Evolutionary conservation across 768 basidiomycete species (phyloP).

Genomic region (Crepidotus variabilis): DNA sequence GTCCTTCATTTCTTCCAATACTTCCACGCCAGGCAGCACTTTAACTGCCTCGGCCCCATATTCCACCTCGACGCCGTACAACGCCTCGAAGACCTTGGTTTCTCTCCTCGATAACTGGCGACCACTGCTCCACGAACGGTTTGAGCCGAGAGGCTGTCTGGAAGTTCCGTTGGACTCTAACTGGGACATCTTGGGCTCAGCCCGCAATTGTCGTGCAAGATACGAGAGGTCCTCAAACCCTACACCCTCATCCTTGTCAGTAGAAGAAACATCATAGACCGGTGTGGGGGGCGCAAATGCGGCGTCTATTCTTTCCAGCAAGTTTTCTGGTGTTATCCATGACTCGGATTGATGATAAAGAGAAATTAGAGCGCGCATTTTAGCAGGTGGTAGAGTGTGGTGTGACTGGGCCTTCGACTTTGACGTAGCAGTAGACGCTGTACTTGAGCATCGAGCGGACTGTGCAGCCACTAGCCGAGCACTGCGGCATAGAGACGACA

Average conservation of each 20-base stretch:
- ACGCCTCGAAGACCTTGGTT: slow-evolving; percentile 41
- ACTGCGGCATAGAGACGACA: slow-evolving; percentile 9
- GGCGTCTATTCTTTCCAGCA: slow-evolving; percentile 59
- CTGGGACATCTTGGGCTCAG: slow-evolving; percentile 34
- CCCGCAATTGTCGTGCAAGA: slow-evolving; percentile 1
- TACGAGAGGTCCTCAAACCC: background rate
- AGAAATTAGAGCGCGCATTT: slow-evolving; percentile 69
- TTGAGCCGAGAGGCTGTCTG: background rate
- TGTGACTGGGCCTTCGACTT: slow-evolving; percentile 20
- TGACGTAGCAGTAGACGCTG: background rate
- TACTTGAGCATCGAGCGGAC: slow-evolving; percentile 3
- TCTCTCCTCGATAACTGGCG: slow-evolving; percentile 28
- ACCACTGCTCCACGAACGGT: slow-evolving; percentile 19
- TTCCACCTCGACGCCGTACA: slow-evolving; percentile 46
- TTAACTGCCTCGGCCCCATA: slow-evolving; percentile 10
- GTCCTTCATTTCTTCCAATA: slow-evolving; percentile 34
- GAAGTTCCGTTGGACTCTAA: slow-evolving; percentile 24
- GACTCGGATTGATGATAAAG: slow-evolving; percentile 74
- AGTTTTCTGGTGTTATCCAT: slow-evolving; percentile 70
- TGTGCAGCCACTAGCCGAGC: slow-evolving; percentile 8
- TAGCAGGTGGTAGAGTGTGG: slow-evolving; percentile 44
- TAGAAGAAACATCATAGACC: too few relatives aligned
- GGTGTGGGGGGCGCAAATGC: slow-evolving; percentile 40
- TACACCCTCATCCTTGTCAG: background rate
- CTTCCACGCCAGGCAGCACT: slow-evolving; percentile 42